Conservation (phyloP, 495 filamentous ascomycete species). For the Aspergillus bertholletiae region DNA sequence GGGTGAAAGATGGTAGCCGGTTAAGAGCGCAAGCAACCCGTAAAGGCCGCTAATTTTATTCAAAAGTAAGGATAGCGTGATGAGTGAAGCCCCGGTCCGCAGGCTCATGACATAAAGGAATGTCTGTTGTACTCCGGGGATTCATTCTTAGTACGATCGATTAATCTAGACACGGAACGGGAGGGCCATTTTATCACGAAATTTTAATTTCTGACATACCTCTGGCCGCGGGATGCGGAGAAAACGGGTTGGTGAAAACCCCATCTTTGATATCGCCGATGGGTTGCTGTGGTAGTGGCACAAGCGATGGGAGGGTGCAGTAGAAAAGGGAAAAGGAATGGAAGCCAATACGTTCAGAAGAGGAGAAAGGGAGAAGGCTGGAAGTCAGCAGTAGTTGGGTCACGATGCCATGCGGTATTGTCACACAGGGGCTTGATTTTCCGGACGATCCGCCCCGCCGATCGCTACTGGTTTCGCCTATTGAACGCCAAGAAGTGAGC, state of each 20-base stretch:
- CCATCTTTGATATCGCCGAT: constrained; percentile 33
- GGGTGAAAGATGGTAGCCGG: constrained; percentile 64
- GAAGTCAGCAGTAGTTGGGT: constrained; percentile 21
- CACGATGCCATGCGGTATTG: constrained; percentile 2
- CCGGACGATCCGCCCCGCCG: constrained; percentile 15
- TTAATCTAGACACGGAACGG: constrained; percentile 8
- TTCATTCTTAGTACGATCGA: constrained; percentile 17
- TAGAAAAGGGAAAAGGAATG: constrained; percentile 19
- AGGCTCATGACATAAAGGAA: constrained; percentile 85
- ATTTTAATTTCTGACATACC: constrained; percentile 31
- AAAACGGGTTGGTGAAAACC: constrained; percentile 43
- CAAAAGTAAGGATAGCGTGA: constrained; percentile 72
- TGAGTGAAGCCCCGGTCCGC: constrained; percentile 77
- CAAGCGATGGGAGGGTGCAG: constrained; percentile 6
- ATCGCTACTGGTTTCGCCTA: neutral
- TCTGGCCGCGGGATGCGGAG: constrained; percentile 58
- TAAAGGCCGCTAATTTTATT: constrained; percentile 89
- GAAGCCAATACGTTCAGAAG: constrained; percentile 6
- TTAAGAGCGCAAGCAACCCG: constrained; percentile 79
- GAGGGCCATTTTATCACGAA: constrained; percentile 1
- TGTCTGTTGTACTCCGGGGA: constrained; percentile 43
- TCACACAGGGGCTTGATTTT: constrained; percentile 18
- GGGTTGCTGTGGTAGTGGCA: neutral
- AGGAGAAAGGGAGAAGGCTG: constrained; percentile 11
- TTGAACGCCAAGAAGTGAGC: neutral